phyloP scores from a whole-genome alignment of 176 grass and related monocot genomes.

The Phragmites australis region DNA sequence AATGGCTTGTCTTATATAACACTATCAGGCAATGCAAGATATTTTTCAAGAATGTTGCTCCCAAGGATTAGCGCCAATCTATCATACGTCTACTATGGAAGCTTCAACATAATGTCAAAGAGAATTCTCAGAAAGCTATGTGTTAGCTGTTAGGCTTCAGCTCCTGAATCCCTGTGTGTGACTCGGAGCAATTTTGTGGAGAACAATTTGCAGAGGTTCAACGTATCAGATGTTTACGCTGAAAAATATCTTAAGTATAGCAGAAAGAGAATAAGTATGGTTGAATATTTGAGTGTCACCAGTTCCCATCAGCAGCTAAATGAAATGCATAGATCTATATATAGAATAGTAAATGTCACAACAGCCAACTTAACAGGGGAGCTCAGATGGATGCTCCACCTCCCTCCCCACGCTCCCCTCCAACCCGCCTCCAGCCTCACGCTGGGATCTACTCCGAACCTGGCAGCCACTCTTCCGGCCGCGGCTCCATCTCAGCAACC shows the following conservation, averaged over 20 bases:
- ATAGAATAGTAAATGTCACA: neutral
- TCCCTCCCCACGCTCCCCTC: too few species aligned
- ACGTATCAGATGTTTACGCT: neutral
- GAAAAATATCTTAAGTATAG: constrained; percentile 3
- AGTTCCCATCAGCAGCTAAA: neutral
- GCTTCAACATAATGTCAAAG: neutral
- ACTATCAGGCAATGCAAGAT: neutral
- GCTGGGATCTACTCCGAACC: too few species aligned
- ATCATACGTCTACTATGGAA: neutral
- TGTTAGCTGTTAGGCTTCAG: neutral
- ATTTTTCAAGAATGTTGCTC: neutral
- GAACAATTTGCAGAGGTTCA: neutral
- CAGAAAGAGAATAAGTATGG: neutral
- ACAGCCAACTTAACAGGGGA: neutral
- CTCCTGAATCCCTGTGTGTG: neutral
- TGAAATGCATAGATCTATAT: neutral
- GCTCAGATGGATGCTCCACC: too few species aligned
- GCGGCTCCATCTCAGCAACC: too few species aligned
- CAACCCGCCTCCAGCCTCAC: too few species aligned
- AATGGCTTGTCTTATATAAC: neutral
- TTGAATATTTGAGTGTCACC: neutral
- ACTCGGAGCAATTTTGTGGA: neutral
- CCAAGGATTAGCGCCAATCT: neutral
- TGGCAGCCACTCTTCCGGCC: too few species aligned
- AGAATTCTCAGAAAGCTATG: neutral